Percentiles rank a stretch among this genome's conserved stretches.
Conservation (phyloP, 2,329 filamentous ascomycete genomes). For the Raffaelea albimanens region DNA sequence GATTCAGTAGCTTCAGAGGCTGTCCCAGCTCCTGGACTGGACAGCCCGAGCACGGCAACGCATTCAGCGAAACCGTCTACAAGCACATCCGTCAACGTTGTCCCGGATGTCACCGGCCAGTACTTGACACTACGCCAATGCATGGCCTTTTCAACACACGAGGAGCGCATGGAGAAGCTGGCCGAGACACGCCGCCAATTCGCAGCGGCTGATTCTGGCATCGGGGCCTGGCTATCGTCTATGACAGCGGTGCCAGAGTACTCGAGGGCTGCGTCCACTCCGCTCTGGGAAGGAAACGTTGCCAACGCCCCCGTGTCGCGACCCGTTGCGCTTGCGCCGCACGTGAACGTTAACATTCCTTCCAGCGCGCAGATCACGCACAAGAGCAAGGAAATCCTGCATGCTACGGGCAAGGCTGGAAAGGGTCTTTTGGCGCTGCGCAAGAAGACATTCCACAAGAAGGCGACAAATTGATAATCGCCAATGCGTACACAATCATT, state of each 20-base stretch:
- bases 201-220: slow-evolving; percentile 62
- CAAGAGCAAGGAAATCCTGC: slow-evolving; percentile 82
- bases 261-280: slow-evolving; percentile 21
- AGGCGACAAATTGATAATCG: slow-evolving; percentile 8
- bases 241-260: slow-evolving; percentile 40
- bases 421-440: slow-evolving; percentile 89
- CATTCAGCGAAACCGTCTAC: no score
- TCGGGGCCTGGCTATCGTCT: slow-evolving; percentile 49
- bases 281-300: slow-evolving; percentile 15
- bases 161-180: slow-evolving; percentile 65
- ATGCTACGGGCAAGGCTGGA: slow-evolving; percentile 77
- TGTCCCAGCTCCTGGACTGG: no score
- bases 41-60: no score
- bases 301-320: slow-evolving; percentile 21
- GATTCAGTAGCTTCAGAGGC: background rate
- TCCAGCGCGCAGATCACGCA: slow-evolving; percentile 60
- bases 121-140: slow-evolving; percentile 48
- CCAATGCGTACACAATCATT: no score
- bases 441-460: slow-evolving; percentile 60
- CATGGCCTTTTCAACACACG: slow-evolving; percentile 52
- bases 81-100: no score
- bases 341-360: slow-evolving; percentile 32
- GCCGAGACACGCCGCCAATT: slow-evolving; percentile 64
- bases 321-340: slow-evolving; percentile 22
- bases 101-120: slow-evolving; percentile 17